Evolutionary conservation across 257 asterid species (phyloP).

Genomic region (Fraxinus pennsylvanica): DNA sequence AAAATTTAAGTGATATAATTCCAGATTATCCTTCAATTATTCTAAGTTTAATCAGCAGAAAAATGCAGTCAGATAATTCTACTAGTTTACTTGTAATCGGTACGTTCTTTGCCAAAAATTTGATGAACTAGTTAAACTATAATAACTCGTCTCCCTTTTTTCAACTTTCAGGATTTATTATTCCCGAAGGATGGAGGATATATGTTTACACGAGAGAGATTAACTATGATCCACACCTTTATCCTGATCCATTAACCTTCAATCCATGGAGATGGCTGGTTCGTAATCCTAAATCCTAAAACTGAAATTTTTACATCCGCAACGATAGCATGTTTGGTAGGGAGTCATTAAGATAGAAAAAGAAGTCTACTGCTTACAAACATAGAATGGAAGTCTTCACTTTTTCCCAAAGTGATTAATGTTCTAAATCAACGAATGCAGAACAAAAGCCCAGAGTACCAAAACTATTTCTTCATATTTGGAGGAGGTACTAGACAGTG

Average conservation of each 20-base stretch:
- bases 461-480: conserved; percentile 73
- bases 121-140: not conserved
- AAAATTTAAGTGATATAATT: conserved; percentile 12
- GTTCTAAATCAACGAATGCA: conserved; percentile 26
- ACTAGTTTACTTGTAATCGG: not conserved
- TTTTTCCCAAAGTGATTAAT: not conserved
- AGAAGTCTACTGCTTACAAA: too few relatives aligned
- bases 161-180: conserved; percentile 61
- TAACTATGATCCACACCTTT: not conserved
- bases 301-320: not conserved
- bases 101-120: not conserved
- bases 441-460: conserved; percentile 73
- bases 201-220: not conserved
- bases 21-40: conserved; percentile 22
- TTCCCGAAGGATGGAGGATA: conserved; percentile 40
- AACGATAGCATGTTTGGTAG: too few relatives aligned
- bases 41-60: not conserved
- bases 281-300: conserved; percentile 26
- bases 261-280: conserved; percentile 99
- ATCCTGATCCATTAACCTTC: not conserved
- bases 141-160: conserved; percentile 14
- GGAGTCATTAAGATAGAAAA: too few relatives aligned
- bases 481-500: conserved; percentile 98
- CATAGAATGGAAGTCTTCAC: not conserved
- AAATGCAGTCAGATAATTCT: not conserved